Conservation (phyloP, 257 asterid species). For the Solanum megistacrolobum region DNA sequence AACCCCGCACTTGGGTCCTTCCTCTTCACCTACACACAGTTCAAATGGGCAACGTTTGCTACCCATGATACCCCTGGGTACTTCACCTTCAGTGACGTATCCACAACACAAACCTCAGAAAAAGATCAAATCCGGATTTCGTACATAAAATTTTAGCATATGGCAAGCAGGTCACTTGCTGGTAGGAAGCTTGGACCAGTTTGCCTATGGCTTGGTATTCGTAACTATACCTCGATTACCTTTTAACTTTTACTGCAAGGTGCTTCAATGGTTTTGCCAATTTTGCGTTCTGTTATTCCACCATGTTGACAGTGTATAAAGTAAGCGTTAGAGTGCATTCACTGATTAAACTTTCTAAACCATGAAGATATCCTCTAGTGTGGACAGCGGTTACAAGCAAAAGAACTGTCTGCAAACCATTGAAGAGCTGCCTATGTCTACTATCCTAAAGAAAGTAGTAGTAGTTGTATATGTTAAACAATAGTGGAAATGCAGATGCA, state of each 20-base stretch:
- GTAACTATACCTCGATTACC: background rate
- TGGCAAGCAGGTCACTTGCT: background rate
- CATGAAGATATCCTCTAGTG: background rate
- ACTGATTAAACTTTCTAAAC: background rate
- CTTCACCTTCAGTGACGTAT: conserved; percentile 39
- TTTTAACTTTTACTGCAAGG: background rate
- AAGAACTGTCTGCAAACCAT: background rate
- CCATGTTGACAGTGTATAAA: background rate
- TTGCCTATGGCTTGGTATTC: background rate
- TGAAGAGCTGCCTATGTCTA: background rate
- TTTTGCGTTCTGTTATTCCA: background rate
- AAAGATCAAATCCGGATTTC: conserved; percentile 23
- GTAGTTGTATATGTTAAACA: background rate
- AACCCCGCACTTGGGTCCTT: conserved; percentile 15
- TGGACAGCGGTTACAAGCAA: background rate
- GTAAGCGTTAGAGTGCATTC: background rate
- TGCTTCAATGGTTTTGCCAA: background rate
- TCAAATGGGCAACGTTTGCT: background rate
- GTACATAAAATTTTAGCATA: background rate
- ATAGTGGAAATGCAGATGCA: background rate
- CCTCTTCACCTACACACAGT: background rate
- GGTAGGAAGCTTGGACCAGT: background rate
- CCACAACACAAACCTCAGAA: conserved; percentile 1
- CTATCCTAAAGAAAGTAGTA: background rate
- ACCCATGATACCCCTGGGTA: conserved; percentile 24